A percentile compares a stretch with the other conserved stretches of the same genome.
Conservation (phyloP, 495 filamentous ascomycete species). For the Thermochaetoides thermophila region DNA sequence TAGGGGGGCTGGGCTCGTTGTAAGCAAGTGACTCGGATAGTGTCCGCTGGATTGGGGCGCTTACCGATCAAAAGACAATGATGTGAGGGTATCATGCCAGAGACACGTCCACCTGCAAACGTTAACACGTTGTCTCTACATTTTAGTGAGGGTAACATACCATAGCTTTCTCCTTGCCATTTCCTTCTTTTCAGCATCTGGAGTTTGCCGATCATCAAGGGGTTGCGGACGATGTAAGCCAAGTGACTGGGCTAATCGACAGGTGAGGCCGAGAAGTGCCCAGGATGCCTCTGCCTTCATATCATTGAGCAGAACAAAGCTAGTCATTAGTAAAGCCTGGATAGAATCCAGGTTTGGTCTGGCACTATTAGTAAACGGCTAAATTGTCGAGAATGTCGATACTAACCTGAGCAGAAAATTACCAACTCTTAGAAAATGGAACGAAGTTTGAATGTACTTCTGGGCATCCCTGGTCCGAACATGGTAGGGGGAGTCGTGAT, state of each 20-base stretch:
- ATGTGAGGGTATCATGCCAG: conserved; percentile 42
- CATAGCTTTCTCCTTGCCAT: conserved; percentile 31
- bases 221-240: conserved; percentile 33
- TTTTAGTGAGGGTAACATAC: conserved; percentile 8
- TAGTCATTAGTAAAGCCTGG: conserved; percentile 38
- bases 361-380: conserved; percentile 3
- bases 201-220: conserved; percentile 22
- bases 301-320: conserved; percentile 41
- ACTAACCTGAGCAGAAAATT: conserved; percentile 35
- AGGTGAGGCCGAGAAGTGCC: conserved; percentile 40
- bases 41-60: too few species aligned
- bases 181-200: conserved; percentile 26
- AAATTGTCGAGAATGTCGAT: not conserved
- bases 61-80: conserved; percentile 41
- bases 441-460: conserved; percentile 40
- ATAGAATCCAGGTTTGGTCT: conserved; percentile 44
- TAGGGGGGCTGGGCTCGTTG: conserved; percentile 31
- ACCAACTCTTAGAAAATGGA: conserved; percentile 38
- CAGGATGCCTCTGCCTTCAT: conserved; percentile 47
- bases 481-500: conserved; percentile 49
- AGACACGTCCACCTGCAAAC: conserved; percentile 36
- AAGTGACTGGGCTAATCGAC: conserved; percentile 39
- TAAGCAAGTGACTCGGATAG: too few species aligned
- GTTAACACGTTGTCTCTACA: not conserved
- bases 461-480: conserved; percentile 37